Evolutionary conservation across 352 stramenopile genomes (phyloP), one percentile per base, ranked within the genome.

Genomic region (Globisporangium splendens): DNA sequence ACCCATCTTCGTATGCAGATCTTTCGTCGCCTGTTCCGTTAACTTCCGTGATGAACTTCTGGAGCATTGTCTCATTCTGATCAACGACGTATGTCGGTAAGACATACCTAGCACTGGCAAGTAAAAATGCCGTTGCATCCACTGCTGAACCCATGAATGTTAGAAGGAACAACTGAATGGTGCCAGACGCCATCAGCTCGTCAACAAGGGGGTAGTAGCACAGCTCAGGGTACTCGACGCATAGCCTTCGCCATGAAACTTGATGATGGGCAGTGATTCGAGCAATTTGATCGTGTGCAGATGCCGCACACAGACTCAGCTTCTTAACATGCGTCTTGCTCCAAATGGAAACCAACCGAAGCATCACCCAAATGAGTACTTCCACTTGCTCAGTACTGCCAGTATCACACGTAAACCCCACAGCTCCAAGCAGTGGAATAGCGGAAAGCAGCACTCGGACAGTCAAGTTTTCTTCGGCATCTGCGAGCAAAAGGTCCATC

Each of bases 191-290:
- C 28, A 91, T 31, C 20, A 91, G 50, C 55, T 84, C 65, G 24
- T 89, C 75, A n/a, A 88, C 61, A 24, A 91, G 61, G 11, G 68
- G 55, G 49, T 74, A 79, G 38, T 88, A 88, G 24, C 79, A 73
- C 13, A 68, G 50, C 17, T 86, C 75, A 31, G 81, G 73, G 51
- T 81, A 79, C 17, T 86, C 73, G 21, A 76, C 46, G 33, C 72
- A 91, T 15, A 89, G 48, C 44, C 62, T 61, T 50, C 75, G 71
- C 81, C 81, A 91, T 12, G 79, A 86, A 13, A 83, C 48, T 18
- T 59, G 28, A 22, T 86, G 73, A 20, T 69, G 59, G 14, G 50
- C 14, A 22, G 70, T 80, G 13, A 89, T 79, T 8, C 73, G 70
- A 22, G 63, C 69, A 61, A 89, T 79, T 47, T 88, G 73, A 21